Evolutionary conservation across 768 basidiomycete species (phyloP).

Genomic region (Naganishia antarctica): DNA sequence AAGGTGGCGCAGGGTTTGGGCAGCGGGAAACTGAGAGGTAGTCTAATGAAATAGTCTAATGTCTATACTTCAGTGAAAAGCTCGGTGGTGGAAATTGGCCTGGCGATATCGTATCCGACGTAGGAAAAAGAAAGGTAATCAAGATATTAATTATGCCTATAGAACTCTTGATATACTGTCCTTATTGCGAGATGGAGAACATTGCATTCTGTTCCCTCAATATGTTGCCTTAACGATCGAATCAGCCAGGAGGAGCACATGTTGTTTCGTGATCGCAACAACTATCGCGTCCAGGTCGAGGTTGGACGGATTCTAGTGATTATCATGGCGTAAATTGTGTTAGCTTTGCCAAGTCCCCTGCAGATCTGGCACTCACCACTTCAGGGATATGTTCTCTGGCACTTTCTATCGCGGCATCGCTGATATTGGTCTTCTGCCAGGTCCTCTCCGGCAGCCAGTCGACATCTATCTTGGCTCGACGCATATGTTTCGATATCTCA

Average conservation of each 20-base stretch:
- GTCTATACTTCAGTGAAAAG: too few relatives aligned
- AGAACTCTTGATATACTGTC: too few relatives aligned
- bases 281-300: constrained; percentile 9
- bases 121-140: too few relatives aligned
- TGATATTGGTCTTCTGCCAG: constrained; percentile 6
- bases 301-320: background rate
- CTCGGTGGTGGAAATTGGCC: too few relatives aligned
- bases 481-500: background rate
- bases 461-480: constrained; percentile 9
- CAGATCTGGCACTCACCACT: background rate
- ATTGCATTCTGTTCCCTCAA: too few relatives aligned
- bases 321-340: background rate
- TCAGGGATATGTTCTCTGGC: constrained; percentile 2
- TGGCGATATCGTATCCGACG: too few relatives aligned
- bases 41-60: too few relatives aligned
- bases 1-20: too few relatives aligned
- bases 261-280: constrained; percentile 4
- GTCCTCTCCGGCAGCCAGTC: constrained; percentile 10
- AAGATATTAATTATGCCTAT: too few relatives aligned
- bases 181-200: too few relatives aligned
- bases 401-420: background rate
- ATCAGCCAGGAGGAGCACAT: constrained; percentile 1
- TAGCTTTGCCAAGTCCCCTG: background rate
- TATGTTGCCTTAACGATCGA: too few relatives aligned
- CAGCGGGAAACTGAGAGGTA: too few relatives aligned